Evolutionary conservation across 1,139 yeast genomes (phyloP).

Genomic region (Barnettozyma hawaiiensis): DNA sequence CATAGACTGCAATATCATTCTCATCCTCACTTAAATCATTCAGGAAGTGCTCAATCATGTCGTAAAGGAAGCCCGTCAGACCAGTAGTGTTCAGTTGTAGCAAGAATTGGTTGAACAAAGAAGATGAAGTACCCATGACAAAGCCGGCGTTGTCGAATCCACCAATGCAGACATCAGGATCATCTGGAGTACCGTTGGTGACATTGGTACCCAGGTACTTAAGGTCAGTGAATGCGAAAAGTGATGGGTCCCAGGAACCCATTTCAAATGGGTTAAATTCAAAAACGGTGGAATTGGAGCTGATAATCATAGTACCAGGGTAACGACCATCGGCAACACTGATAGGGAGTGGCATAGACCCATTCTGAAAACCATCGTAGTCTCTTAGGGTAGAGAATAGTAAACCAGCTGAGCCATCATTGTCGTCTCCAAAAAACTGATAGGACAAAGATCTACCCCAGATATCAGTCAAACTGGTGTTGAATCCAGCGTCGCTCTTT

Average conservation of each 20-base stretch:
- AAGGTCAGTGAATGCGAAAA: slow-evolving; percentile 60
- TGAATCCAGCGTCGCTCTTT: slow-evolving; percentile 73
- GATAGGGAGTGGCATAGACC: slow-evolving; percentile 79
- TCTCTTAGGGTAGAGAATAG: slow-evolving; percentile 61
- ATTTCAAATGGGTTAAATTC: slow-evolving; percentile 80
- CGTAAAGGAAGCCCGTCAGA: slow-evolving; percentile 42
- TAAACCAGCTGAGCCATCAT: slow-evolving; percentile 55
- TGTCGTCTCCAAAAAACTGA: slow-evolving; percentile 59
- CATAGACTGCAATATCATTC: slow-evolving; percentile 65
- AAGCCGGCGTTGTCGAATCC: slow-evolving; percentile 80
- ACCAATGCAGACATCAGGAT: slow-evolving; percentile 41
- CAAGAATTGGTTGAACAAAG: slow-evolving; percentile 68
- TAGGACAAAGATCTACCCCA: slow-evolving; percentile 88
- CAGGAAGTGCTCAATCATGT: slow-evolving; percentile 41
- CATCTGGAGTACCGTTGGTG: slow-evolving; percentile 46
- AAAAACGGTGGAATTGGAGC: slow-evolving; percentile 65
- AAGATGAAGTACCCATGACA: slow-evolving; percentile 70
- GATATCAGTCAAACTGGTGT: slow-evolving; percentile 74
- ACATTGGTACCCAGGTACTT: slow-evolving; percentile 71
- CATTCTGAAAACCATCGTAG: slow-evolving; percentile 46
- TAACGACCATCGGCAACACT: slow-evolving; percentile 74
- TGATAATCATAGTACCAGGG: slow-evolving; percentile 53
- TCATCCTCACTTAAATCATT: slow-evolving; percentile 38
- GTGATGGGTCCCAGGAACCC: slow-evolving; percentile 85
- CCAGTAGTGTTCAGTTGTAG: slow-evolving; percentile 53